These are phyloP conservation scores for Rubia occidens DNA, from an alignment of 305 asterid genomes.

Conservation along the genomic window DNA sequence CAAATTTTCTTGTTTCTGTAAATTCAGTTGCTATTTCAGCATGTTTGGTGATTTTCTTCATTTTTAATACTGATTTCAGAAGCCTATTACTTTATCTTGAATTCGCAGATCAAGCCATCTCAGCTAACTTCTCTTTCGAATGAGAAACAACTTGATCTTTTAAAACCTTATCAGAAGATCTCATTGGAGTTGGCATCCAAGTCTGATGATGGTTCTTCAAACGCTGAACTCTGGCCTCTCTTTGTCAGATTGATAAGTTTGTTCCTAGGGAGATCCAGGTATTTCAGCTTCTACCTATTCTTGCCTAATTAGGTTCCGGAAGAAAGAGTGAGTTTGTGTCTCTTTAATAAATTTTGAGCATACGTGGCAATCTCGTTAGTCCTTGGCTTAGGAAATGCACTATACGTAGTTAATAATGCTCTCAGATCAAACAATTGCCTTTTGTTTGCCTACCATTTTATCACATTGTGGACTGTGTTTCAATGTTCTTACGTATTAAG, in stretches of 20 bases:
- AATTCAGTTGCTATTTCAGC: neutral
- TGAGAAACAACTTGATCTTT: slow-evolving; percentile 45
- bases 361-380: neutral
- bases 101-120: slow-evolving; percentile 61
- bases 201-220: slow-evolving; percentile 29
- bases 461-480: slow-evolving; percentile 6
- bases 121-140: slow-evolving; percentile 33
- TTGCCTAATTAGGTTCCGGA: neutral
- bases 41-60: neutral
- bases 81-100: slow-evolving; percentile 20
- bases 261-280: slow-evolving; percentile 64
- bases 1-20: slow-evolving; percentile 4
- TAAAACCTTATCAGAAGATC: slow-evolving; percentile 42
- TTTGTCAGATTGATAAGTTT: slow-evolving; percentile 65
- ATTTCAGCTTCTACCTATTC: slow-evolving; percentile 1
- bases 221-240: slow-evolving; percentile 50
- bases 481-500: slow-evolving; percentile 4
- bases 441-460: neutral
- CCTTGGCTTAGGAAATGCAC: neutral
- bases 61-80: neutral
- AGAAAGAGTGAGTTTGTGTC: neutral
- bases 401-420: neutral
- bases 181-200: slow-evolving; percentile 22
- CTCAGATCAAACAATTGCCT: neutral
- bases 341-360: neutral